These are phyloP conservation scores for Hanseniaspora gamundiae DNA, from an alignment of 1,139 yeast species.

Conservation along the genomic window DNA sequence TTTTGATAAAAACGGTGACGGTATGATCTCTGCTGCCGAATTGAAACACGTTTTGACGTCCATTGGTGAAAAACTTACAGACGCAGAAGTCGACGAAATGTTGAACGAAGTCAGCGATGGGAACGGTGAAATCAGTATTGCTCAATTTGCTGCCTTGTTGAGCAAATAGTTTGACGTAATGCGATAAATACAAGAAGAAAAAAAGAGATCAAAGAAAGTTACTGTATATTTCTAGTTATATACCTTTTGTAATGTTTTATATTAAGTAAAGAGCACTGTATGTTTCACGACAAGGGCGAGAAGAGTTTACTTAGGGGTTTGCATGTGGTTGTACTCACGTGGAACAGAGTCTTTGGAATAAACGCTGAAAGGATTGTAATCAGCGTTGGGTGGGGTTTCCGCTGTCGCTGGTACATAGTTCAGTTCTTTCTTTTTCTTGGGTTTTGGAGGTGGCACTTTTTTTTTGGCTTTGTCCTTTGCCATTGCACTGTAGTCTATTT, in stretches of 20 bases:
- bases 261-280: too few species aligned
- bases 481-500: not conserved
- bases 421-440: not conserved
- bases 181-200: too few species aligned
- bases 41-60: constrained; percentile 92
- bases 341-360: constrained; percentile 30
- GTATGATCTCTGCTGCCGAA: constrained; percentile 92
- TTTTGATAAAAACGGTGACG: constrained; percentile 81
- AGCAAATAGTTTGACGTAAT: constrained; percentile 28
- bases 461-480: constrained; percentile 1
- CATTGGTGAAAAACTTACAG: constrained; percentile 90
- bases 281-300: too few species aligned
- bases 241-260: too few species aligned
- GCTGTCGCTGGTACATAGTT: too few species aligned
- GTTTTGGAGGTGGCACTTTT: not conserved
- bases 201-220: too few species aligned
- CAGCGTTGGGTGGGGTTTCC: too few species aligned
- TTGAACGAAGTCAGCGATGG: constrained; percentile 91
- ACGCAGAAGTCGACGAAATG: constrained; percentile 95
- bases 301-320: not conserved
- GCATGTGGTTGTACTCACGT: constrained; percentile 10
- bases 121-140: constrained; percentile 92
- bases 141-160: constrained; percentile 80
- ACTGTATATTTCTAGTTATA: too few species aligned
- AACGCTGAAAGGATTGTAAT: constrained; percentile 26